Evolutionary conservation across 208 protist species (phyloP), one percentile per base, ranked within the genome.

Genomic region (Crithidia sp.): DNA sequence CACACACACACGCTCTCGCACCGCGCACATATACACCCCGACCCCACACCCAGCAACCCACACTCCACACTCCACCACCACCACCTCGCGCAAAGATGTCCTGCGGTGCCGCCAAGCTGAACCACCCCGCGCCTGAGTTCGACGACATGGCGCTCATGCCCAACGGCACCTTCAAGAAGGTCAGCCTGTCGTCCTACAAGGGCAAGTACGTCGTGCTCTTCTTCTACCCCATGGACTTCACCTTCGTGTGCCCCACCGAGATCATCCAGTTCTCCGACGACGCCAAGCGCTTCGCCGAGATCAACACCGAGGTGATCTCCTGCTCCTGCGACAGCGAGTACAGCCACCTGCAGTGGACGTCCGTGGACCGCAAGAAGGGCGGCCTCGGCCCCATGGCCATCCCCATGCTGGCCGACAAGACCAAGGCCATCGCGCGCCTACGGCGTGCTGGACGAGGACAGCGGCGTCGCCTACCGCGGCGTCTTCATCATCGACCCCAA

Each of bases 201-300:
- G 97, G 97, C 74, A 98, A 97, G 82, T 99, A 93, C 79, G 74
- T 98, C 37, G 94, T 99, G 52, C 90, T 99, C 47, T 98, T 99
- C 92, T 99, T 99, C 89, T 98, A 98, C 82, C 97, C 97, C 39
- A 71, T 98, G 39, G 97, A 99, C 85, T 99, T 98, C 88, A 98
- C 96, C 71, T 99, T 99, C 76, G 97, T 99, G 71, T 99, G 98
- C 89, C 98, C 98, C 45, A 99, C 97, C 13, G 97, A 99, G 90
- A 98, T 99, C 71, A 95, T 97, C 76, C 94, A 97, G 74, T 99
- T 99, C 93, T 93, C 81, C 52, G 96, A 99, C 70, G 77, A 83
- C 74, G 82, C 79, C 55, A 91, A 92, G 64, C 86, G 98, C 79
- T 99, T 99, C 88, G 71, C 73, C 39, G 82, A 83, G 66, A 58